Percentiles rank a stretch among this genome's conserved stretches.
Evolutionary conservation across 108 stramenopile genomes (phyloP).

Genomic region (Cylindrotheca fusiformis): DNA sequence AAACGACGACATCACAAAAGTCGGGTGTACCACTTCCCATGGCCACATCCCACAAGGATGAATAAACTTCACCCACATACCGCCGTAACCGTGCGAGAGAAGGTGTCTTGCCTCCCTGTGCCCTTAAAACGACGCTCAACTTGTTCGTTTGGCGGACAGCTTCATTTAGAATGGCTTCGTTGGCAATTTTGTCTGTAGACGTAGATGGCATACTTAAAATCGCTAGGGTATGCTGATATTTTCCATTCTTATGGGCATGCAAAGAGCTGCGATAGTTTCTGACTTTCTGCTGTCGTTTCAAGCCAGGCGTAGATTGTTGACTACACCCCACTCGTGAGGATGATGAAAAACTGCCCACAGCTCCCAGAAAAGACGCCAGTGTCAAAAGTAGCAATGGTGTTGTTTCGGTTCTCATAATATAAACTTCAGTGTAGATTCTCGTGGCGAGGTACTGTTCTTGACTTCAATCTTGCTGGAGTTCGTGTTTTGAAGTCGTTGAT

Average conservation of each 20-base stretch:
- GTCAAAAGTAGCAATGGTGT: too few relatives aligned
- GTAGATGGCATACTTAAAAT: slow-evolving; percentile 80
- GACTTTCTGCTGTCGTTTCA: too few relatives aligned
- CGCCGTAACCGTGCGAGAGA: slow-evolving; percentile 66
- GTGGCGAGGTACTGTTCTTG: too few relatives aligned
- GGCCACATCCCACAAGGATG: slow-evolving; percentile 74
- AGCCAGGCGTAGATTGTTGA: too few relatives aligned
- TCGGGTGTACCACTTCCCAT: slow-evolving; percentile 31
- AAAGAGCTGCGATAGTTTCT: too few relatives aligned
- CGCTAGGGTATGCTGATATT: slow-evolving; percentile 66
- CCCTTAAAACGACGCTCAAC: slow-evolving; percentile 67
- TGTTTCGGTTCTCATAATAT: too few relatives aligned
- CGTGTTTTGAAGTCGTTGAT: too few relatives aligned
- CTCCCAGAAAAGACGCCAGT: too few relatives aligned
- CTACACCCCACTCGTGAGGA: too few relatives aligned
- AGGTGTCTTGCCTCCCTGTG: slow-evolving; percentile 37
- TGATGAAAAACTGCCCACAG: too few relatives aligned
- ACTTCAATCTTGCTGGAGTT: too few relatives aligned
- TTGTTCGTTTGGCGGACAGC: slow-evolving; percentile 52
- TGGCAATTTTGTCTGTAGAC: slow-evolving; percentile 79
- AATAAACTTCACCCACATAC: slow-evolving; percentile 87
- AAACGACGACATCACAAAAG: slow-evolving; percentile 79
- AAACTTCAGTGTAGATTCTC: too few relatives aligned
- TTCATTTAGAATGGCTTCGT: slow-evolving; percentile 81
- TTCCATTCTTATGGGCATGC: background rate